Conservation (phyloP, 139 green algal species). For the Picochlorum sp. region DNA sequence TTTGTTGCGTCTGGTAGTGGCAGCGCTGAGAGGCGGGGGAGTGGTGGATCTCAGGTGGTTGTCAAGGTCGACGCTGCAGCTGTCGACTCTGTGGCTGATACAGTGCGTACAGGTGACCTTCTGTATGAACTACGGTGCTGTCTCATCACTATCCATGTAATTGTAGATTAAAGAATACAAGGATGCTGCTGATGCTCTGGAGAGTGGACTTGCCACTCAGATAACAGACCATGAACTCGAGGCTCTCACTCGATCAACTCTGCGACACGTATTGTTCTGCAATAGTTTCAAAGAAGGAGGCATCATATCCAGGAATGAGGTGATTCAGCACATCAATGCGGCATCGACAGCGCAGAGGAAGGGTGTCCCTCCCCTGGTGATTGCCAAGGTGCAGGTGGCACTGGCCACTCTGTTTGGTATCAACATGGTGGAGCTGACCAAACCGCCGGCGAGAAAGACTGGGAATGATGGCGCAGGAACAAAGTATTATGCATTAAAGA, state of each 20-base stretch:
- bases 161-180: neutral
- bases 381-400: constrained; percentile 16
- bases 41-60: too few relatives aligned
- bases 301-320: constrained; percentile 10
- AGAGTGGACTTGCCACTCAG: neutral
- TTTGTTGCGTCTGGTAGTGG: too few relatives aligned
- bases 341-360: neutral
- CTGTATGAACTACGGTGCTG: too few relatives aligned
- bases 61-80: too few relatives aligned
- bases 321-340: constrained; percentile 12
- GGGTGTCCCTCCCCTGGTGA: constrained; percentile 9
- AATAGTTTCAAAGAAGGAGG: constrained; percentile 19
- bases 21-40: too few relatives aligned
- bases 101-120: too few relatives aligned
- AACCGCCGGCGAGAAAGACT: constrained; percentile 2
- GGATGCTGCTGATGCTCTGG: neutral
- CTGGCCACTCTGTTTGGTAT: constrained; percentile 20
- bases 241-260: constrained; percentile 1
- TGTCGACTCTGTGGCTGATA: too few relatives aligned
- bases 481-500: constrained; percentile 29
- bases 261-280: constrained; percentile 22
- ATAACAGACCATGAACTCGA: neutral
- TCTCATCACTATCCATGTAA: too few relatives aligned
- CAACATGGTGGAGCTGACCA: constrained; percentile 14
- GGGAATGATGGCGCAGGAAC: neutral